Conservation (phyloP, 495 filamentous ascomycete genomes). For the Poronia punctata region DNA sequence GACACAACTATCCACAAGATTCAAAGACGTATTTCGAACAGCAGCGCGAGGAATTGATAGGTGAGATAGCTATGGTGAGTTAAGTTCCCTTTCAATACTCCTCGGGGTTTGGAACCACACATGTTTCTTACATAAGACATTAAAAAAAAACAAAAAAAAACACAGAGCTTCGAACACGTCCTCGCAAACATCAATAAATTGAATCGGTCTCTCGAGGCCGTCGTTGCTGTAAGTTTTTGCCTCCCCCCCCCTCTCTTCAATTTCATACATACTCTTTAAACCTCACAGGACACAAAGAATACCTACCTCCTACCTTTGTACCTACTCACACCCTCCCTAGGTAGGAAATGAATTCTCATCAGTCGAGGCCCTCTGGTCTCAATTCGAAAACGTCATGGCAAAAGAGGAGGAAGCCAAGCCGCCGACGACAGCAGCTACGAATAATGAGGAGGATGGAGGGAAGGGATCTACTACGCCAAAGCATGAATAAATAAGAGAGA, state of each 20-base stretch:
- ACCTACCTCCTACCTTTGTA: not conserved
- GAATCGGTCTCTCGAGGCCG: slow-evolving; percentile 84
- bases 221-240: slow-evolving; percentile 65
- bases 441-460: slow-evolving; percentile 17
- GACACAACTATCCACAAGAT: too few relatives aligned
- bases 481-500: slow-evolving; percentile 4
- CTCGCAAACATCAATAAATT: slow-evolving; percentile 94
- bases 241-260: not conserved
- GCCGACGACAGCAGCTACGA: slow-evolving; percentile 28
- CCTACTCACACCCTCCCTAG: slow-evolving; percentile 30
- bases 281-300: not conserved
- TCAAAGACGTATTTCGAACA: slow-evolving; percentile 66
- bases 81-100: slow-evolving; percentile 2
- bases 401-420: slow-evolving; percentile 52
- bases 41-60: slow-evolving; percentile 69
- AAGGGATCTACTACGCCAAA: slow-evolving; percentile 10
- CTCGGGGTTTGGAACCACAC: not conserved
- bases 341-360: slow-evolving; percentile 96
- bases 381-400: slow-evolving; percentile 95
- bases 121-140: not conserved
- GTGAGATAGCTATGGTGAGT: slow-evolving; percentile 70
- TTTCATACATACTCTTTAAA: not conserved
- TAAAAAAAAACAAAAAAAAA: not conserved
- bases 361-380: slow-evolving; percentile 92
- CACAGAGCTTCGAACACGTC: slow-evolving; percentile 82